A percentile compares a stretch with the other conserved stretches of the same genome.
Conservation (phyloP, 495 filamentous ascomycete species). For the Penicillium parvum region DNA sequence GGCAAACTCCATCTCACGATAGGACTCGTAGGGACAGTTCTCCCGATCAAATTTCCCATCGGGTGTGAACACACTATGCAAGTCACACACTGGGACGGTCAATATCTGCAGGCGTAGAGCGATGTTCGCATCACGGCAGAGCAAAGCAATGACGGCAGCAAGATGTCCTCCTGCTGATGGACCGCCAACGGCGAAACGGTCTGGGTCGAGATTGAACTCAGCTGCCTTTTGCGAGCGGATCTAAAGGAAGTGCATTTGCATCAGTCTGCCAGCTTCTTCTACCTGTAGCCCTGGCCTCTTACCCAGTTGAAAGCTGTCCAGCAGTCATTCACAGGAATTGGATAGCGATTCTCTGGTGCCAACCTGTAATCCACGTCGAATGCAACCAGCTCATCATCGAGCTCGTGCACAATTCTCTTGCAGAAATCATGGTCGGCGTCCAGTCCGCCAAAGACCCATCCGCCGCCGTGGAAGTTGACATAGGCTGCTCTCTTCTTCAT, state of each 20-base stretch:
- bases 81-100: constrained; percentile 34
- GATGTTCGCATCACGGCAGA: constrained; percentile 34
- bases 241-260: constrained; percentile 17
- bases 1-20: constrained; percentile 39
- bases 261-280: not conserved
- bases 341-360: constrained; percentile 35
- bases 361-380: constrained; percentile 40
- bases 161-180: constrained; percentile 38
- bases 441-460: constrained; percentile 39
- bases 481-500: constrained; percentile 35
- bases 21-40: constrained; percentile 34
- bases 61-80: constrained; percentile 31
- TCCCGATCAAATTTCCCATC: constrained; percentile 34
- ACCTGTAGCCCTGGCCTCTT: too few relatives aligned
- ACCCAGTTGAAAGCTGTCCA: constrained; percentile 44
- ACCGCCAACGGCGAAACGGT: constrained; percentile 32
- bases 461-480: constrained; percentile 39
- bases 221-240: constrained; percentile 28
- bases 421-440: constrained; percentile 33
- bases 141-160: constrained; percentile 33
- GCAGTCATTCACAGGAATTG: constrained; percentile 33
- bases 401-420: constrained; percentile 31
- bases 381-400: constrained; percentile 34
- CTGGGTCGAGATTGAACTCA: constrained; percentile 30
- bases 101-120: constrained; percentile 33